Conservation (phyloP, 2,329 filamentous ascomycete species). For the Penicillium psychrosexuale region DNA sequence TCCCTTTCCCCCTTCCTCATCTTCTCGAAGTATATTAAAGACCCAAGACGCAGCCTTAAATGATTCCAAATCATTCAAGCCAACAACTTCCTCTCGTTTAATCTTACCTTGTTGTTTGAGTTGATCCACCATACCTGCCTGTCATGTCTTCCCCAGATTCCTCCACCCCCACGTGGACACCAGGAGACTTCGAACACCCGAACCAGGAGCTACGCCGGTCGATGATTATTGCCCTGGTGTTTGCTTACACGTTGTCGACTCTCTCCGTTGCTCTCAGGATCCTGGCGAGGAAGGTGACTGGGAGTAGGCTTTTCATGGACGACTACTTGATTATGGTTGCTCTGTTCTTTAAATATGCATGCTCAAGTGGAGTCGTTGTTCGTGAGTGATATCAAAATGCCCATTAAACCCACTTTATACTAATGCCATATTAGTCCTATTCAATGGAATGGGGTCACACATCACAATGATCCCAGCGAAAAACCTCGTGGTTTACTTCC, state of each 20-base stretch:
- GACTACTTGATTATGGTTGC: slow-evolving; percentile 32
- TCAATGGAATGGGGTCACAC: slow-evolving; percentile 29
- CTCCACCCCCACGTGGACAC: slow-evolving; percentile 14
- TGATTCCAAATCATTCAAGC: slow-evolving; percentile 27
- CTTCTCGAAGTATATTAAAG: slow-evolving; percentile 7
- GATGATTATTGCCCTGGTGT: slow-evolving; percentile 25
- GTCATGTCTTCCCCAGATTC: slow-evolving; percentile 20
- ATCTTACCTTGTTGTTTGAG: slow-evolving; percentile 1
- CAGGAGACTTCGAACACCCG: slow-evolving; percentile 28
- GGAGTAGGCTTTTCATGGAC: slow-evolving; percentile 27
- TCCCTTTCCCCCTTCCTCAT: background rate
- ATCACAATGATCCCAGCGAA: slow-evolving; percentile 26
- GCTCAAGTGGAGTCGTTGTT: slow-evolving; percentile 26
- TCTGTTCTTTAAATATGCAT: slow-evolving; percentile 32
- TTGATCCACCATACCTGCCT: background rate
- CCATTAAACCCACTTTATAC: background rate
- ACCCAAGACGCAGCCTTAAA: slow-evolving; percentile 1
- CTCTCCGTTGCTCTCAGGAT: slow-evolving; percentile 27
- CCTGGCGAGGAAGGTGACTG: slow-evolving; percentile 25
- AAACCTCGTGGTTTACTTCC: slow-evolving; percentile 24
- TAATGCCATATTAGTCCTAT: slow-evolving; percentile 20
- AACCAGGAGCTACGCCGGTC: slow-evolving; percentile 22
- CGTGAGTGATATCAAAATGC: slow-evolving; percentile 17
- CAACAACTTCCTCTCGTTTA: slow-evolving; percentile 13
- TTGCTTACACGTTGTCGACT: slow-evolving; percentile 27